phyloP scores from a whole-genome alignment of 2,329 filamentous ascomycete genomes.

The Neoarthrinium moseri region DNA sequence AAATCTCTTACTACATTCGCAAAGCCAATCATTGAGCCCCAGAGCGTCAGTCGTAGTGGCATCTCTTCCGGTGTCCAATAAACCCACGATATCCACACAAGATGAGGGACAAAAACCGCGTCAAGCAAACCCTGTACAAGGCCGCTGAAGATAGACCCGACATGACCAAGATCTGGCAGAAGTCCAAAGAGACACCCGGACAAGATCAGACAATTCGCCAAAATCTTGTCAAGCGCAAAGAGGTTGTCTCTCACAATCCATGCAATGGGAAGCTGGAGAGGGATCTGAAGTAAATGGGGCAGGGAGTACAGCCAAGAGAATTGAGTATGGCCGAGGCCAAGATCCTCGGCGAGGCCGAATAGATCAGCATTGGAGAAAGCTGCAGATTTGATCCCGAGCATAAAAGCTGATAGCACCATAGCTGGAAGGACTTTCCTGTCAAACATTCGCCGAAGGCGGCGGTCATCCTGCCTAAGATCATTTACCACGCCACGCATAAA shows the following conservation, averaged over 20 bases:
- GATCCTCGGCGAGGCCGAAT: background rate
- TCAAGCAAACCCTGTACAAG: background rate
- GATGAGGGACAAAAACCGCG: background rate
- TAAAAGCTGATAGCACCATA: background rate
- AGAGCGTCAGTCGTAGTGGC: background rate
- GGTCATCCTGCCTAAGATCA: background rate
- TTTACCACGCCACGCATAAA: too few relatives aligned
- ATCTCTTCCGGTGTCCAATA: background rate
- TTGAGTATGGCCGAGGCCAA: background rate
- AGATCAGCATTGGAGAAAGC: background rate
- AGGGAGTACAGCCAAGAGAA: background rate
- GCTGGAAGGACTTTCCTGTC: background rate
- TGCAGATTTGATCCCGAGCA: background rate
- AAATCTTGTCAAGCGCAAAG: background rate
- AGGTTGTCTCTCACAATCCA: background rate
- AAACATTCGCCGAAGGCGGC: background rate
- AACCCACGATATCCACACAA: background rate
- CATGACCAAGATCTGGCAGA: background rate
- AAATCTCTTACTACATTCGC: background rate
- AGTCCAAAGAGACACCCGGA: background rate
- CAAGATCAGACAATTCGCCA: background rate
- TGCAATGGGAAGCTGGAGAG: background rate
- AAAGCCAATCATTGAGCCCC: background rate
- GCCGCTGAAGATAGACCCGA: background rate
- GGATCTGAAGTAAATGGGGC: background rate